Percentiles rank a stretch among this genome's conserved stretches.
Conservation (phyloP, 2,329 filamentous ascomycete species). For the Metarhizium humberi region DNA sequence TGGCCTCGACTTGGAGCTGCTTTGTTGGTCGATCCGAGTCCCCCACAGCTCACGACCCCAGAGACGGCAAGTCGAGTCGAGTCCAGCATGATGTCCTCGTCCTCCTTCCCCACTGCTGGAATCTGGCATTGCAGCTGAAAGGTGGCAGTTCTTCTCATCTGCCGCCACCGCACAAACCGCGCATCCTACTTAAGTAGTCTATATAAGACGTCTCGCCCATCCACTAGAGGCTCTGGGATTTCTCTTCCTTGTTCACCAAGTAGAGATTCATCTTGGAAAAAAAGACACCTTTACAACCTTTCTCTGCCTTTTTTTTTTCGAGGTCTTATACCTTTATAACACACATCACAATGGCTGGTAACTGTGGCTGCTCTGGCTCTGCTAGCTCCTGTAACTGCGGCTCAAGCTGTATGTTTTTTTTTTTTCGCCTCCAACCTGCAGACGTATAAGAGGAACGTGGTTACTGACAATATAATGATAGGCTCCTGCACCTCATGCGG, state of each 20-base stretch:
- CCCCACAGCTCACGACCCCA: background rate
- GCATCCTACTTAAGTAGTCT: constrained; percentile 9
- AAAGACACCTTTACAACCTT: background rate
- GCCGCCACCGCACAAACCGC: constrained; percentile 6
- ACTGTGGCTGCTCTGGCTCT: constrained; percentile 27
- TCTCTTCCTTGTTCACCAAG: constrained; percentile 4
- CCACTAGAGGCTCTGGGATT: constrained; percentile 3
- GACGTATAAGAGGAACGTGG: constrained; percentile 3
- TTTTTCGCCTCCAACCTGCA: background rate
- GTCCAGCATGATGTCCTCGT: no score
- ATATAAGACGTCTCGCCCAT: constrained; percentile 17
- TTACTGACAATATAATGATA: constrained; percentile 4
- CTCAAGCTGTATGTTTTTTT: constrained; percentile 21
- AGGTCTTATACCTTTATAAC: constrained; percentile 6
- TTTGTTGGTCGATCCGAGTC: no score
- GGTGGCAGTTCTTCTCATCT: background rate
- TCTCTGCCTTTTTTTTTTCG: background rate
- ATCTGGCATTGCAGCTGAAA: no score
- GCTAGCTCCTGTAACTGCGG: constrained; percentile 26
- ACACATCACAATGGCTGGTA: constrained; percentile 23
- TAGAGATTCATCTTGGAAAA: constrained; percentile 9
- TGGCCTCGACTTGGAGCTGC: no score
- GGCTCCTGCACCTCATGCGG: constrained; percentile 23
- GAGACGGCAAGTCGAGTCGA: no score
- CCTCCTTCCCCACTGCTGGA: no score